Base-by-base conservation (phyloP, 2,329 filamentous ascomycete genomes). In the Pseudocercospora musae region DNA sequence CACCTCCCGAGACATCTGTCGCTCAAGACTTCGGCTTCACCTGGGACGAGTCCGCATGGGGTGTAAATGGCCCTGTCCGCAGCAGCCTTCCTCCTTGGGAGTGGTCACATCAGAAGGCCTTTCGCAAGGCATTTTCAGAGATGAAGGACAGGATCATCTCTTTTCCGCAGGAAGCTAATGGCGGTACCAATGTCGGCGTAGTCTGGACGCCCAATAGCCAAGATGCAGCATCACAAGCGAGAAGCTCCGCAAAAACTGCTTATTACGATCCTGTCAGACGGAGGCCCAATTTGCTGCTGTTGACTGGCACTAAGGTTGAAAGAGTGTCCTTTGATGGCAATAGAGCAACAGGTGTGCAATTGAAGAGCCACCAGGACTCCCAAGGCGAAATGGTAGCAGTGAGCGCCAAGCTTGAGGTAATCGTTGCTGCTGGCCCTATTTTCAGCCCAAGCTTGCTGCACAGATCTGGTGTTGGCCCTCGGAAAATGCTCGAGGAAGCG, bases 371-470 rank as follows among this genome's bases (percentile, higher is more conserved):
- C 8, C n/a, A n/a, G 15, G 40, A 21, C 40, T 8, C 6, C 40
- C 9, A 18, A 44, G 40, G n/a, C 1, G 18, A 44, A 7, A 7
- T 5, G 40, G 18, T n/a, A 44, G 66, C 69, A 3, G 70, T 77
- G 2, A 77, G 64, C 11, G 75, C 69, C 66, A 69, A 62, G 10
- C 69, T 71, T 56, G 86, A 88, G 68, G 79, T 88, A 13, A 80
- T 89, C 44, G 70, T 89, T 2, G 81, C 81, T 2, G 85, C 84
- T 0, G 87, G 87, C 0, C 81, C 79, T 29, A 75, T 84, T 42
- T 80, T 82, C 69, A 86, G 83, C 9, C 87, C 81, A 2, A 84
- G 82, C 71, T 75, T 85, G 11, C 80, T 84, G n/a, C 85, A 88
- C 64, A 75, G 87, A 1, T 87, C 85, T 0, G 86, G 86, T 0